These are phyloP conservation scores for Neurospora sp. DNA, from an alignment of 495 filamentous ascomycete genomes.

Conservation along the genomic window DNA sequence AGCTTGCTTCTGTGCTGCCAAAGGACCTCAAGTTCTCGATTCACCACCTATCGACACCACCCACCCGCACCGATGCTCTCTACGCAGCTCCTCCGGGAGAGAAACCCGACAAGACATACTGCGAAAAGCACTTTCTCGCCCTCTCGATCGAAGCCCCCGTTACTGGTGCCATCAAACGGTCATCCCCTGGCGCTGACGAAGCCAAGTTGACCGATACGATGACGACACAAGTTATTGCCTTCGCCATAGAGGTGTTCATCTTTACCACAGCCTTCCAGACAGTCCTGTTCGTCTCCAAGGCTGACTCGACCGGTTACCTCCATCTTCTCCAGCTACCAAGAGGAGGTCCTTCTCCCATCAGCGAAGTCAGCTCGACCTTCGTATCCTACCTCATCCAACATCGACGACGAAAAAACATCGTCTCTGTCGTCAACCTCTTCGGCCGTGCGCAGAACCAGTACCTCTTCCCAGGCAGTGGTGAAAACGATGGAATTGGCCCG, in stretches of 20 bases:
- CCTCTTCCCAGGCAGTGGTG: constrained; percentile 82
- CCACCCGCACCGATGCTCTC: constrained; percentile 59
- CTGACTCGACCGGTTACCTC: constrained; percentile 88
- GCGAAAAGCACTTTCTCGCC: constrained; percentile 79
- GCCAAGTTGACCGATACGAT: constrained; percentile 7
- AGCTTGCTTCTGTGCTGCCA: constrained; percentile 63
- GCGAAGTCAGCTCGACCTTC: constrained; percentile 63
- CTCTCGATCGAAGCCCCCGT: constrained; percentile 46
- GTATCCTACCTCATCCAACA: constrained; percentile 61
- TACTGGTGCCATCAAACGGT: constrained; percentile 8
- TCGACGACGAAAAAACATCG: constrained; percentile 55
- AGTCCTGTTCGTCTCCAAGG: constrained; percentile 91
- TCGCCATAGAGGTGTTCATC: constrained; percentile 52
- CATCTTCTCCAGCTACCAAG: constrained; percentile 50
- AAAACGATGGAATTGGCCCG: constrained; percentile 44
- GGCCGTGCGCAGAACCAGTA: constrained; percentile 90
- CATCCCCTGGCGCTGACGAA: constrained; percentile 20
- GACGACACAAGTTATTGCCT: constrained; percentile 26
- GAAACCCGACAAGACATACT: constrained; percentile 64
- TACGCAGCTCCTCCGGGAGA: constrained; percentile 67
- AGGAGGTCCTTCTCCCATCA: constrained; percentile 60
- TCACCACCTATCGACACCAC: constrained; percentile 82
- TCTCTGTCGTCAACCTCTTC: constrained; percentile 80
- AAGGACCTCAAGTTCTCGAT: constrained; percentile 58
- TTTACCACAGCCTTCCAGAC: constrained; percentile 68